A percentile compares a stretch with the other conserved stretches of the same genome.
phyloP scores from a whole-genome alignment of 2,329 filamentous ascomycete species.

The Stagonosporopsis cucurbitacearum region DNA sequence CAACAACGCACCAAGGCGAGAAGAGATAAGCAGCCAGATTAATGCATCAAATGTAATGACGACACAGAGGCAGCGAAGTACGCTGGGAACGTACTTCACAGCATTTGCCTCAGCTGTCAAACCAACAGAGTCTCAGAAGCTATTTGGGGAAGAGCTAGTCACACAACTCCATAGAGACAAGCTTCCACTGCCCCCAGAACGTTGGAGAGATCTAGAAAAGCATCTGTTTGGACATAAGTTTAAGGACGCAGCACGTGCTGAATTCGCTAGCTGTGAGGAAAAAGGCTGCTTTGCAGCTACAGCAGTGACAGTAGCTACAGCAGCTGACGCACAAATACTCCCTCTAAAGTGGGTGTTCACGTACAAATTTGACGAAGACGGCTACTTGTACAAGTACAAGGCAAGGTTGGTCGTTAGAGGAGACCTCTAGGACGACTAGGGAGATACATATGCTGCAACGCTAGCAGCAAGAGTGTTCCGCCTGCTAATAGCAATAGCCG shows the following conservation, averaged over 20 bases:
- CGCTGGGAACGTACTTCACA: neutral
- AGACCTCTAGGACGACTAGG: too few species aligned
- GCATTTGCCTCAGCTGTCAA: neutral
- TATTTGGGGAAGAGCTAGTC: neutral
- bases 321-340: too few species aligned
- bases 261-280: conserved; percentile 2
- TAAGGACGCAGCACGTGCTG: neutral
- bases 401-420: too few species aligned
- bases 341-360: neutral
- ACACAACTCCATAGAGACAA: neutral
- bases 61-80: neutral
- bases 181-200: too few species aligned
- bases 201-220: neutral
- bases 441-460: too few species aligned
- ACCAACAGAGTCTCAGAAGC: neutral
- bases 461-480: conserved; percentile 23
- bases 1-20: conserved; percentile 2
- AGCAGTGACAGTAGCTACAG: neutral
- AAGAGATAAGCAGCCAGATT: conserved; percentile 2
- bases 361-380: too few species aligned
- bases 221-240: conserved; percentile 1
- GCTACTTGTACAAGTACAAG: too few species aligned
- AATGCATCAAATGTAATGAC: neutral
- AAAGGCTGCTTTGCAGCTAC: conserved; percentile 14
- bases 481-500: conserved; percentile 26